Conservation (phyloP, 2,329 filamentous ascomycete species). For the Hypoxylon sp. region DNA sequence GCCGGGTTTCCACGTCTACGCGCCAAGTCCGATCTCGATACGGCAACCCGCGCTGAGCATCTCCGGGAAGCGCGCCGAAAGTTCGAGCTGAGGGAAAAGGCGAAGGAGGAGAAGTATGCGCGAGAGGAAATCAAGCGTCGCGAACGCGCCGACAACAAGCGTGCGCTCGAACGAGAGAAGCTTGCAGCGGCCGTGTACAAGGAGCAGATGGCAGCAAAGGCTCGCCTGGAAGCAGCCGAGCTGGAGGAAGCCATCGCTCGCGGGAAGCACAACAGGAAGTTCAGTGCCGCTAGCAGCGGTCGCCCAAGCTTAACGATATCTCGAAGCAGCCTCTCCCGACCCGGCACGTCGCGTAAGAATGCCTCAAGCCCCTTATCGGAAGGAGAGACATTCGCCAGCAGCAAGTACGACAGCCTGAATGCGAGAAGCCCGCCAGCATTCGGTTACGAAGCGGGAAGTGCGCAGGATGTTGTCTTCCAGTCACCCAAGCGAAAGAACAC, state of each 20-base stretch:
- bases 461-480: conserved; percentile 60
- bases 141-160: conserved; percentile 69
- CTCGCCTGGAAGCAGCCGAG: conserved; percentile 55
- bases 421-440: conserved; percentile 47
- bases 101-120: conserved; percentile 73
- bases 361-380: conserved; percentile 41
- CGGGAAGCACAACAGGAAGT: conserved; percentile 50
- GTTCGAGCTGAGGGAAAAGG: conserved; percentile 71
- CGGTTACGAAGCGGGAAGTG: conserved; percentile 52
- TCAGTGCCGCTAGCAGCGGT: conserved; percentile 49
- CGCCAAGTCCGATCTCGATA: conserved; percentile 70
- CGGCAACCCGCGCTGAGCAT: conserved; percentile 66
- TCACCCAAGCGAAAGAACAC: conserved; percentile 57
- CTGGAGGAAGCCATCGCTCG: conserved; percentile 50
- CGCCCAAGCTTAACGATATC: conserved; percentile 48
- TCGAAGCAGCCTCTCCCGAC: conserved; percentile 48
- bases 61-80: conserved; percentile 72
- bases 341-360: conserved; percentile 48
- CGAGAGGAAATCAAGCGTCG: conserved; percentile 69
- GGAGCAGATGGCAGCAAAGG: conserved; percentile 58
- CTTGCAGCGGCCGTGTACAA: conserved; percentile 60
- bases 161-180: conserved; percentile 65
- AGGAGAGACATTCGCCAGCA: conserved; percentile 62
- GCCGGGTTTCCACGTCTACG: conserved; percentile 68
- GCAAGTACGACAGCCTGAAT: conserved; percentile 60